A percentile compares a stretch with the other conserved stretches of the same genome.
These are phyloP conservation scores for Lactarius evosmus DNA, from an alignment of 768 basidiomycete species.

Conservation along the genomic window DNA sequence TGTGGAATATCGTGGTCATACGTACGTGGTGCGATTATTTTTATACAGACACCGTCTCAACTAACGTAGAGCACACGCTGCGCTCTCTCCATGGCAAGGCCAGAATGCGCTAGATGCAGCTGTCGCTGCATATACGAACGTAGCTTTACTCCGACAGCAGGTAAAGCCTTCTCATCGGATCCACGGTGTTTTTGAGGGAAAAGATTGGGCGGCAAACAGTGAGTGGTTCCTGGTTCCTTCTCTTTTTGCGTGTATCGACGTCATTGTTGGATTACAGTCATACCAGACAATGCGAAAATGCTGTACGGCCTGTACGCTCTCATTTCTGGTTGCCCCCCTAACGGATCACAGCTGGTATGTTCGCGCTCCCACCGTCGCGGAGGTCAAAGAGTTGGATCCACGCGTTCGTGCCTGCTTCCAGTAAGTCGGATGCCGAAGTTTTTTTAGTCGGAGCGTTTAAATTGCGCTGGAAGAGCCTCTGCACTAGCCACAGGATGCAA, in stretches of 20 bases:
- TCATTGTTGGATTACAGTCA: conserved; percentile 46
- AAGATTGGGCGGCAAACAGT: conserved; percentile 75
- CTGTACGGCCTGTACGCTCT: conserved; percentile 41
- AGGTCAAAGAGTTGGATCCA: conserved; percentile 53
- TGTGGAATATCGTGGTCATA: conserved; percentile 70
- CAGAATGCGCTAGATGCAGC: conserved; percentile 82
- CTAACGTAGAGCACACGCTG: conserved; percentile 63
- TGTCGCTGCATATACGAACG: conserved; percentile 77
- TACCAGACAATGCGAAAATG: conserved; percentile 78
- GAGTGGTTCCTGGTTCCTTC: conserved; percentile 28
- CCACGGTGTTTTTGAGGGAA: conserved; percentile 75
- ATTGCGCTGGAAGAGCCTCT: conserved; percentile 48
- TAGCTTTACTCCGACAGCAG: conserved; percentile 80
- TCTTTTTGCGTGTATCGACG: background rate
- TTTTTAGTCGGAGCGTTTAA: conserved; percentile 4
- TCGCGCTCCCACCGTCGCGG: conserved; percentile 64
- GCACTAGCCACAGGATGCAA: conserved; percentile 64
- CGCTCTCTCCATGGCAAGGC: conserved; percentile 81
- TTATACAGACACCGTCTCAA: background rate
- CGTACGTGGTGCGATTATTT: conserved; percentile 41
- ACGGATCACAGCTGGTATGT: conserved; percentile 56
- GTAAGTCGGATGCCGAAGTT: conserved; percentile 38
- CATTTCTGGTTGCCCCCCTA: background rate
- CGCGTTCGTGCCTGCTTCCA: conserved; percentile 71
- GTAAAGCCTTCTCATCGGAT: conserved; percentile 72